A percentile compares a stretch with the other conserved stretches of the same genome.
phyloP scores from a whole-genome alignment of 208 protist species.

The Crithidia bombi region DNA sequence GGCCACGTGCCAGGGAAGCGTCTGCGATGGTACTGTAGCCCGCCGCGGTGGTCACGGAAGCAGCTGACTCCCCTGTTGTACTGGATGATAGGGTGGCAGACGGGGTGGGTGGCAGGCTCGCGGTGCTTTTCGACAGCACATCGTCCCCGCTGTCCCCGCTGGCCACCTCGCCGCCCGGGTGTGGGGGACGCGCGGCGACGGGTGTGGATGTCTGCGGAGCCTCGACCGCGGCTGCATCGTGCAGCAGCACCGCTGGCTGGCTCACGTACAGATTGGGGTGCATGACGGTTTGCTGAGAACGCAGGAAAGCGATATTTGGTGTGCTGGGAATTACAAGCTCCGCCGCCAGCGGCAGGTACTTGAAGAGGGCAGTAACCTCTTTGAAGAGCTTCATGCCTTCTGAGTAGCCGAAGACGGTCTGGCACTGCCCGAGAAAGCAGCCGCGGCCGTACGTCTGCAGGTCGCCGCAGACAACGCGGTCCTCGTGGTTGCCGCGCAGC shows the following conservation, averaged over 20 bases:
- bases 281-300: constrained; percentile 34
- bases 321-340: constrained; percentile 61
- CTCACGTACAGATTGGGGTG: constrained; percentile 50
- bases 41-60: background rate
- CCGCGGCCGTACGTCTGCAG: constrained; percentile 62
- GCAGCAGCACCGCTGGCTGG: constrained; percentile 33
- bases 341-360: constrained; percentile 71
- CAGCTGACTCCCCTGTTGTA: background rate
- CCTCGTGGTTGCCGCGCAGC: constrained; percentile 90
- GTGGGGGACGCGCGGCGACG: background rate
- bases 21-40: constrained; percentile 36
- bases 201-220: background rate
- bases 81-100: background rate
- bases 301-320: constrained; percentile 42
- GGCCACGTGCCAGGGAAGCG: constrained; percentile 24
- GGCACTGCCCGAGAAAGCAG: constrained; percentile 75
- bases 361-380: constrained; percentile 70
- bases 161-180: constrained; percentile 21
- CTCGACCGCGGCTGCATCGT: constrained; percentile 6
- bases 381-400: constrained; percentile 62
- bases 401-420: constrained; percentile 57
- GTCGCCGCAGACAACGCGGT: constrained; percentile 78
- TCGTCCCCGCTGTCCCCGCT: constrained; percentile 20
- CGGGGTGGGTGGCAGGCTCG: background rate
- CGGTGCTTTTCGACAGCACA: background rate